A percentile compares a stretch with the other conserved stretches of the same genome.
Evolutionary conservation across 768 basidiomycete genomes (phyloP).

Genomic region (Boletus speciosus): DNA sequence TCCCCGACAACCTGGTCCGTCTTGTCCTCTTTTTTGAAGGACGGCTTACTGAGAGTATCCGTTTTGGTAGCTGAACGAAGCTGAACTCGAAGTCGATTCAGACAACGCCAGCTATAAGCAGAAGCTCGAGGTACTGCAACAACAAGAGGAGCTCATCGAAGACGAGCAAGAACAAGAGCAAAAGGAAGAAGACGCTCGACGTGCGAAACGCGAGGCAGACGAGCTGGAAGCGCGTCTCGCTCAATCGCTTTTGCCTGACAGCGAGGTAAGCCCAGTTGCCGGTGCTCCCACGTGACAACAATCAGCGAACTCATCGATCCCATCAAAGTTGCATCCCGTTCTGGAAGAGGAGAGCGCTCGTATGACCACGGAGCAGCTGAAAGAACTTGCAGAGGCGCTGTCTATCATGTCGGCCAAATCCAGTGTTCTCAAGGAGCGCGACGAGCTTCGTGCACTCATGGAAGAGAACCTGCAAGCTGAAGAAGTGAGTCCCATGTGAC

Average conservation of each 20-base stretch:
- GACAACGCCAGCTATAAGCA: slow-evolving; percentile 96
- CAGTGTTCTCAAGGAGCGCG: slow-evolving; percentile 92
- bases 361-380: slow-evolving; percentile 95
- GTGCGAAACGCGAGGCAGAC: slow-evolving; percentile 75
- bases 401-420: slow-evolving; percentile 90
- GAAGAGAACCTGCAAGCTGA: slow-evolving; percentile 89
- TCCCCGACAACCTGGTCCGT: slow-evolving; percentile 92
- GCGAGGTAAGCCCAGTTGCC: slow-evolving; percentile 55
- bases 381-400: slow-evolving; percentile 89
- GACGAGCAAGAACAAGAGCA: slow-evolving; percentile 99
- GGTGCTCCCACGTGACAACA: background rate
- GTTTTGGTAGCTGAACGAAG: slow-evolving; percentile 80
- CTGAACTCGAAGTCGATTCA: slow-evolving; percentile 92
- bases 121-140: slow-evolving; percentile 95
- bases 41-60: background rate
- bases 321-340: slow-evolving; percentile 59
- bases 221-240: slow-evolving; percentile 78
- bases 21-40: background rate
- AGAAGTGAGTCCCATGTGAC: slow-evolving; percentile 48
- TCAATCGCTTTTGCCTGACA: slow-evolving; percentile 80
- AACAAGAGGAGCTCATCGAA: slow-evolving; percentile 99
- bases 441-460: slow-evolving; percentile 88
- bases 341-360: slow-evolving; percentile 68
- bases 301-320: background rate
- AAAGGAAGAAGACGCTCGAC: slow-evolving; percentile 89